Evolutionary conservation across 2,329 filamentous ascomycete species (phyloP).

Genomic region (Colletotrichum acutatum): DNA sequence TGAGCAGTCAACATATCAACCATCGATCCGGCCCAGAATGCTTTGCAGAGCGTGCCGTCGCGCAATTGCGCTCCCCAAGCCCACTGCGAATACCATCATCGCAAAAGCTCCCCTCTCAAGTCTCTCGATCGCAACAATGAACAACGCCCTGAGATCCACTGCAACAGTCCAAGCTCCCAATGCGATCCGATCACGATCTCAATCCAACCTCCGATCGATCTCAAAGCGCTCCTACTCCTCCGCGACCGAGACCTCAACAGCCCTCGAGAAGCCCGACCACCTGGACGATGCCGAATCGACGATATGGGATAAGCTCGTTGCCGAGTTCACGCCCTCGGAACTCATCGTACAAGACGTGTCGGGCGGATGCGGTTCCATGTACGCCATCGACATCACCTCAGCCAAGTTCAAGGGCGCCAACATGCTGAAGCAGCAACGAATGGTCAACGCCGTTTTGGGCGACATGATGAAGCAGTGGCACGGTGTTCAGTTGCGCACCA

Average conservation of each 20-base stretch:
- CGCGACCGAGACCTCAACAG: background rate
- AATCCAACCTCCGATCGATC: background rate
- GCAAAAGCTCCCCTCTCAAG: conserved; percentile 38
- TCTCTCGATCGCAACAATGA: conserved; percentile 58
- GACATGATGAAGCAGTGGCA: conserved; percentile 86
- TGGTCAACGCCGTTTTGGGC: conserved; percentile 80
- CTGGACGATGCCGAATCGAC: conserved; percentile 66
- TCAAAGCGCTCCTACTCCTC: conserved; percentile 25
- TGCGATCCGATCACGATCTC: background rate
- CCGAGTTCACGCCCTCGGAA: conserved; percentile 61
- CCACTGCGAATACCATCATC: background rate
- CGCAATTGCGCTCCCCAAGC: conserved; percentile 29
- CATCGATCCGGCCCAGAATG: conserved; percentile 1
- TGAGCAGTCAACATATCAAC: too few relatives aligned
- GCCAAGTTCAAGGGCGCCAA: conserved; percentile 75
- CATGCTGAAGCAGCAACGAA: conserved; percentile 83
- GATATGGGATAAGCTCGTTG: conserved; percentile 65
- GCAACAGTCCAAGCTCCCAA: too few relatives aligned
- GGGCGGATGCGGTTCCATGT: conserved; percentile 89
- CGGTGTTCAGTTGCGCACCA: conserved; percentile 83
- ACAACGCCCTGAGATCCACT: background rate
- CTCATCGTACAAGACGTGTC: conserved; percentile 81
- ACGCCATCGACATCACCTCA: conserved; percentile 82
- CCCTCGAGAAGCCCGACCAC: conserved; percentile 58
- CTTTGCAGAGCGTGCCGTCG: conserved; percentile 36